These are phyloP conservation scores for Fusarium sp. DNA, from an alignment of 2,329 filamentous ascomycete genomes.

Conservation along the genomic window DNA sequence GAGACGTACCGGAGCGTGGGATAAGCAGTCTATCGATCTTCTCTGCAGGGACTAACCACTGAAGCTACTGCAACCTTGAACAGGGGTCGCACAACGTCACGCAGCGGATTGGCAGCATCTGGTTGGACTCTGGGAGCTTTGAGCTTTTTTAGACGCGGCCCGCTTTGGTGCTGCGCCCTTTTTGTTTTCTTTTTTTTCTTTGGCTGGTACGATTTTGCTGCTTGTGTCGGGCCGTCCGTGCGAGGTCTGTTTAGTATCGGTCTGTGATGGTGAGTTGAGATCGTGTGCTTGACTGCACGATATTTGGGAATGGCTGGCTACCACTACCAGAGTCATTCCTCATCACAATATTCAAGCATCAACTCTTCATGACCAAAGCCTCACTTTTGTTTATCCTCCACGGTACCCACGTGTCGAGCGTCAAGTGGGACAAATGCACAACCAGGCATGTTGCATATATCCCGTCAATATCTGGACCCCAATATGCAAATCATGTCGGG, in stretches of 20 bases:
- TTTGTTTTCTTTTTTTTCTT: no score
- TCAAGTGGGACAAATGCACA: slow-evolving; percentile 38
- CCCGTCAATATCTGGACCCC: slow-evolving; percentile 15
- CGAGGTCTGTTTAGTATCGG: background rate
- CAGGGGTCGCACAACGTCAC: slow-evolving; percentile 18
- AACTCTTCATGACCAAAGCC: background rate
- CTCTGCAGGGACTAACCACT: slow-evolving; percentile 21
- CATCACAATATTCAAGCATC: background rate
- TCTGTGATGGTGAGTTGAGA: background rate
- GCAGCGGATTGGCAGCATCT: slow-evolving; percentile 13
- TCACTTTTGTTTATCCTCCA: background rate
- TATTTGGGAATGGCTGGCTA: background rate
- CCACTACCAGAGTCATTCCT: background rate
- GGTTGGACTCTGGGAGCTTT: slow-evolving; percentile 5
- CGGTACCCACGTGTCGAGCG: slow-evolving; percentile 37
- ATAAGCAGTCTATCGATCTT: slow-evolving; percentile 34
- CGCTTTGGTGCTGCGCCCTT: background rate
- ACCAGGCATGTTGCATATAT: slow-evolving; percentile 27
- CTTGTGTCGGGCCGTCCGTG: background rate
- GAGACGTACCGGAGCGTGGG: background rate
- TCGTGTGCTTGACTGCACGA: background rate
- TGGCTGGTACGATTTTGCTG: background rate
- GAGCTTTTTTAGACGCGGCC: background rate
- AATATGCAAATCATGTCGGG: slow-evolving; percentile 34
- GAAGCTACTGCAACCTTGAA: background rate